Evolutionary conservation across 768 basidiomycete species (phyloP), one percentile per base, ranked within the genome.

Genomic region (Boletus pseudopeckii): DNA sequence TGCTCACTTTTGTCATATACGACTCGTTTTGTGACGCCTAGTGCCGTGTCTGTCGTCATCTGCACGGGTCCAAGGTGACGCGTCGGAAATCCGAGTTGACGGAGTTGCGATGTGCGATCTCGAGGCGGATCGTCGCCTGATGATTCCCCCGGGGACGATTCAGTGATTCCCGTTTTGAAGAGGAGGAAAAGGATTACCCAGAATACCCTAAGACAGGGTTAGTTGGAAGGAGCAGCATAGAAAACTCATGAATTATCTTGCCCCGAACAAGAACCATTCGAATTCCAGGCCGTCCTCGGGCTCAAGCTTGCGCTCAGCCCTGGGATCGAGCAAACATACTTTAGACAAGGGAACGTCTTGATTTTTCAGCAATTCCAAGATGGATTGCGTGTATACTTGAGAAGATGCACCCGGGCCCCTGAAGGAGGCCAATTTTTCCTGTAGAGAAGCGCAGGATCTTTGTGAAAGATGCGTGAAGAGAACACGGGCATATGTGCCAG

Each of bases 1-100:
- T n/a, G 64, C 77, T 48, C 56, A 85, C 84, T 72, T 64, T 83
- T 78, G 66, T 94, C 90, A 44, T 85, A 70, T 0, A 93, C 85
- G 15, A 95, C 86, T 5, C 82, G 71, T 65, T 92, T 94, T 1
- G 92, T 92, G 5, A 97, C 96, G 5, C 88, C 92, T 0, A 98
- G 75, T 1, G 96, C 96, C 2, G 96, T 98, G 71, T 99, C 96
- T 0, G 97, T 99, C 32, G 97, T 98, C 97, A 99, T 99, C 71
- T 99, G 97, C 1, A 92, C 77, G 2, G 84, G 75, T 0, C 93
- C 94, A 8, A 99, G 77, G 69, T 90, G 90, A 32, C 97, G 81
- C 7, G 81, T 81, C 1, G 92, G 90, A 68, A 96, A 99, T 1
- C 94, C 94, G 36, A 93, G 73, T 15, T 78, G 79, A 30, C 96